These are phyloP conservation scores for Amphicarpaea edgeworthii DNA, from an alignment of 306 rosid species.

Conservation along the genomic window DNA sequence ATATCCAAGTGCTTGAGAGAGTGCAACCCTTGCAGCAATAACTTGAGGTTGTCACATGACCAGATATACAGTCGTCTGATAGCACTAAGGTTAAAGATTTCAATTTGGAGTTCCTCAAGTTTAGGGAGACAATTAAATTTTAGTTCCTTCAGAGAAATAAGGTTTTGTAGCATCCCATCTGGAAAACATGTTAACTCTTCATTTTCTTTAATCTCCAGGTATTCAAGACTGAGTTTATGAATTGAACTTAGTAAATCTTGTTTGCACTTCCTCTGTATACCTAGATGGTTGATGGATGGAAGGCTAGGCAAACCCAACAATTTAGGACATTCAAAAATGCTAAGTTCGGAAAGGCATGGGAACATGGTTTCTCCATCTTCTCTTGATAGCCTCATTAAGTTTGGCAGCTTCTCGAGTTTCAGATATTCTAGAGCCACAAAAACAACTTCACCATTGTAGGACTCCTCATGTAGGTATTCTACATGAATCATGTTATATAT, in stretches of 20 bases:
- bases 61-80: background rate
- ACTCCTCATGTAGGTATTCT: no score
- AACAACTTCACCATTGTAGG: no score
- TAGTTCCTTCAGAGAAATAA: background rate
- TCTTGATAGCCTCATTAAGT: no score
- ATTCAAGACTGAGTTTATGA: background rate
- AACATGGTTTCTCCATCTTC: no score
- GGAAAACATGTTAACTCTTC: background rate
- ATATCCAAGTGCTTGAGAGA: background rate
- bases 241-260: background rate
- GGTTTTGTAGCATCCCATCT: background rate
- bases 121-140: background rate
- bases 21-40: background rate
- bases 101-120: background rate
- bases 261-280: background rate
- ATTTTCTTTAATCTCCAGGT: background rate
- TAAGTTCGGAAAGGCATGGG: no score
- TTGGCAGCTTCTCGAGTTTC: no score
- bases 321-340: constrained; percentile 10
- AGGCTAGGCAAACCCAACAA: constrained; percentile 37
- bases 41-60: no score
- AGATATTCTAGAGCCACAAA: no score
- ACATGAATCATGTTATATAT: no score
- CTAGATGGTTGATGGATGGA: background rate
- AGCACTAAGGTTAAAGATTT: background rate